These are phyloP conservation scores for Diutina sp. DNA, from an alignment of 1,139 yeast genomes.

Conservation along the genomic window DNA sequence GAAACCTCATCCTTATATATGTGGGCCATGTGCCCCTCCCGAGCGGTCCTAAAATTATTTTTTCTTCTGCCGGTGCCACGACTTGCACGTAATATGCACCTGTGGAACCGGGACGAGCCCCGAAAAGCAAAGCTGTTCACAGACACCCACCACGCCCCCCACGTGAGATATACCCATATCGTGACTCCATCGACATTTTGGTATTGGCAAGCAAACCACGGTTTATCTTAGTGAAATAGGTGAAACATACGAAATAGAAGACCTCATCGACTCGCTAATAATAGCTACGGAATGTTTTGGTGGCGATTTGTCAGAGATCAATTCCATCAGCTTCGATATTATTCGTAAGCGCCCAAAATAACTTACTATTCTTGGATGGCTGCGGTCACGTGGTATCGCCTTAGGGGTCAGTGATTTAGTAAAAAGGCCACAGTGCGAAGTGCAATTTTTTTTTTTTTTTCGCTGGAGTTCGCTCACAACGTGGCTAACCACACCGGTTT, in stretches of 20 bases:
- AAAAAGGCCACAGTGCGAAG: background rate
- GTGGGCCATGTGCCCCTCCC: background rate
- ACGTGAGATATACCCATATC: background rate
- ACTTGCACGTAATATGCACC: background rate
- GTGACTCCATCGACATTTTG: background rate
- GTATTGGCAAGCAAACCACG: too few species aligned
- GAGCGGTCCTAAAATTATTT: background rate
- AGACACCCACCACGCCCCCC: background rate
- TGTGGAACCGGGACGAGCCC: background rate
- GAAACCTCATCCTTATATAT: background rate
- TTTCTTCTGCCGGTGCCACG: background rate
- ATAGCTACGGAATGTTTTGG: too few species aligned
- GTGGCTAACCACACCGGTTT: background rate
- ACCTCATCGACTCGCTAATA: too few species aligned
- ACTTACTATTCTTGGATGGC: background rate
- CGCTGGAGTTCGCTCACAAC: background rate
- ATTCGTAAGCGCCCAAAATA: background rate
- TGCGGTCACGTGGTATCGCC: background rate
- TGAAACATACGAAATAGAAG: too few species aligned
- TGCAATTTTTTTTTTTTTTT: too few species aligned
- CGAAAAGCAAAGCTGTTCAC: background rate
- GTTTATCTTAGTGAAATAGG: too few species aligned
- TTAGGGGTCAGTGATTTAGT: background rate
- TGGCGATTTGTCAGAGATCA: background rate
- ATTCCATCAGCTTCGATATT: background rate